Evolutionary conservation across 148 eudicot genomes (phyloP).

Genomic region (Fagopyrum esculentum): DNA sequence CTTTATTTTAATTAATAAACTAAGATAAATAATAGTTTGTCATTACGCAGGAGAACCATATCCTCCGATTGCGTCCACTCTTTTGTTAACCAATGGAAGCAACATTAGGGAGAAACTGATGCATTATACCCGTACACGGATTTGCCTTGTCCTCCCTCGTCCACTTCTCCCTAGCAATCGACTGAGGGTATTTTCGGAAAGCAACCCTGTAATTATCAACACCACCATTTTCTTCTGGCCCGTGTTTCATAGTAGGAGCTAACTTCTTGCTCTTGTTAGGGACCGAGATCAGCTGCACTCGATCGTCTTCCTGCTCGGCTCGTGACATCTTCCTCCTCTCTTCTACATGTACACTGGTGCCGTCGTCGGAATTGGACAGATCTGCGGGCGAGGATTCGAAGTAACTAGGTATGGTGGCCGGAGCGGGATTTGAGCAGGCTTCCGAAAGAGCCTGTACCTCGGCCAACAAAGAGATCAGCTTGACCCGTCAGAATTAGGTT

Average conservation of each 20-base stretch:
- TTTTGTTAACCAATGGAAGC: not conserved
- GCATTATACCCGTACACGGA: conserved; percentile 67
- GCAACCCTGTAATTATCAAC: conserved; percentile 54
- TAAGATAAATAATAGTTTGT: no score
- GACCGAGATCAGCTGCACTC: conserved; percentile 53
- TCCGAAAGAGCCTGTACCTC: no score
- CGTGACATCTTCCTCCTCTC: conserved; percentile 60
- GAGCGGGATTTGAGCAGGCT: no score
- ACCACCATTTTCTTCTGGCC: conserved; percentile 73
- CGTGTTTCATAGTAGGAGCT: conserved; percentile 35
- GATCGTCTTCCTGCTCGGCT: conserved; percentile 60
- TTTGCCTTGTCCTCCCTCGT: conserved; percentile 43
- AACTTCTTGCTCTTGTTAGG: conserved; percentile 34
- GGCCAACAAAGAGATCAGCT: no score
- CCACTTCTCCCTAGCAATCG: conserved; percentile 56
- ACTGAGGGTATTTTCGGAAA: conserved; percentile 37
- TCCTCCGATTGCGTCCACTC: no score
- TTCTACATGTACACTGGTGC: not conserved
- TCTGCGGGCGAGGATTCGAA: no score
- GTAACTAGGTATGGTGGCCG: no score
- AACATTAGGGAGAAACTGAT: conserved; percentile 63
- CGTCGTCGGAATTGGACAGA: no score
- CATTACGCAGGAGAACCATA: no score
- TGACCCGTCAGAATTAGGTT: no score
- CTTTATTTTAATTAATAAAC: no score